phyloP scores from a whole-genome alignment of 2,329 filamentous ascomycete species.

The Aspergillus nomiae region DNA sequence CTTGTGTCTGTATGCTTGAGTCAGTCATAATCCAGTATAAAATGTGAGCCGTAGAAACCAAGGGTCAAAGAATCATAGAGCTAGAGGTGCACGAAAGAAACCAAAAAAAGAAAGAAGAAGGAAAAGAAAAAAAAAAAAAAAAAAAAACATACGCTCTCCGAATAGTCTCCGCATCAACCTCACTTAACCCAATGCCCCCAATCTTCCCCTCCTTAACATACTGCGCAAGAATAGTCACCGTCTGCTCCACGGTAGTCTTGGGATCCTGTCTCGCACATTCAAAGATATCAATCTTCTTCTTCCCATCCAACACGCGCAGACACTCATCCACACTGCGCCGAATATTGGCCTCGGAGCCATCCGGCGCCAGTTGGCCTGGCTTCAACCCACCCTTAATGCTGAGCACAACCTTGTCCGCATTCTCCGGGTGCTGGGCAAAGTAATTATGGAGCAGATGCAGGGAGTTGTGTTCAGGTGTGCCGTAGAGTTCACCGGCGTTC shows the following conservation, averaged over 20 bases:
- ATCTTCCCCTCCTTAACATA: constrained; percentile 48
- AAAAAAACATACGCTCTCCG: constrained; percentile 37
- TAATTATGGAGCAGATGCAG: constrained; percentile 63
- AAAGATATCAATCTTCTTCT: constrained; percentile 64
- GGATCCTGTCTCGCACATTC: constrained; percentile 60
- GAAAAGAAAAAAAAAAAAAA: constrained; percentile 1
- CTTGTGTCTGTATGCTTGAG: constrained; percentile 37
- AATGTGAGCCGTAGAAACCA: background rate
- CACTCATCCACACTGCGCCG: constrained; percentile 62
- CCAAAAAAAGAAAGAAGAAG: background rate
- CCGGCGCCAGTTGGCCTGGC: constrained; percentile 39
- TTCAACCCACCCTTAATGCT: constrained; percentile 62
- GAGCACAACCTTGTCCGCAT: constrained; percentile 63
- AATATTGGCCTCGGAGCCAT: constrained; percentile 58
- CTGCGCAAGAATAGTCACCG: constrained; percentile 39
- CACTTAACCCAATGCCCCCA: constrained; percentile 46
- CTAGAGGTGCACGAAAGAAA: background rate
- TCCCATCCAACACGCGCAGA: constrained; percentile 55
- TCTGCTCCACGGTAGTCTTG: constrained; percentile 53
- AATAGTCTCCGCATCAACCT: constrained; percentile 49
- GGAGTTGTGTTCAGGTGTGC: constrained; percentile 59
- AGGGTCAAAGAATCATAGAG: background rate
- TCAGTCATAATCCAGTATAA: background rate
- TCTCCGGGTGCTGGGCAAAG: constrained; percentile 65
- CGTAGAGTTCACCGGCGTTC: constrained; percentile 69